These are phyloP conservation scores for Fistulifera pelliculosa DNA, from an alignment of 108 stramenopile genomes.

Conservation along the genomic window DNA sequence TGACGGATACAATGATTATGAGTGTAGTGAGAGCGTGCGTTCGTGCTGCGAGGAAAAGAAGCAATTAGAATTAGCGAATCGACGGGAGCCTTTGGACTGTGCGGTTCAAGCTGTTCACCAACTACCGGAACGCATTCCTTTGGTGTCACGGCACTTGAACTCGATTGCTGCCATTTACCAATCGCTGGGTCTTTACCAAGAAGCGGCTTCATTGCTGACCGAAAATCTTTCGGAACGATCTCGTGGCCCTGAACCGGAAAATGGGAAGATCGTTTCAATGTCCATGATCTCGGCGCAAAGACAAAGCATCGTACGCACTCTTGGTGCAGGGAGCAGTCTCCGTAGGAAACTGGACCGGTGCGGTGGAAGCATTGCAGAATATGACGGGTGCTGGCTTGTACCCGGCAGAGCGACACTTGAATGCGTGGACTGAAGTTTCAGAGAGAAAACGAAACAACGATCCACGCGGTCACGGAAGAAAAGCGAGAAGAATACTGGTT, in stretches of 20 bases:
- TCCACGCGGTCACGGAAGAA: constrained; percentile 52
- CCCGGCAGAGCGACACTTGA: constrained; percentile 59
- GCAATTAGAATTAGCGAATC: constrained; percentile 14
- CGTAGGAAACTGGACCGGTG: constrained; percentile 50
- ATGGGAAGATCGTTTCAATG: constrained; percentile 34
- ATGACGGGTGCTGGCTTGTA: constrained; percentile 70
- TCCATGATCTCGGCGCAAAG: constrained; percentile 51
- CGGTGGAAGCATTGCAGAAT: constrained; percentile 46
- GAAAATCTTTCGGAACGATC: constrained; percentile 42
- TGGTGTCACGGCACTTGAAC: constrained; percentile 51
- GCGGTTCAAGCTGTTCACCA: constrained; percentile 38
- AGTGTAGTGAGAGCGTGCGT: constrained; percentile 47
- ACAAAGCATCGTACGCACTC: constrained; percentile 66
- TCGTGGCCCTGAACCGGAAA: constrained; percentile 37
- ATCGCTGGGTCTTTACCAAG: constrained; percentile 31
- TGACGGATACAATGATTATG: constrained; percentile 69
- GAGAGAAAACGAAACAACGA: constrained; percentile 43
- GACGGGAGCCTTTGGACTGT: constrained; percentile 53
- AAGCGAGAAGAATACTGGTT: constrained; percentile 57
- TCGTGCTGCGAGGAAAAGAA: constrained; percentile 22
- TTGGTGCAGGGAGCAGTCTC: constrained; percentile 60
- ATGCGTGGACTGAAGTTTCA: constrained; percentile 60
- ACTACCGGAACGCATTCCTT: constrained; percentile 12
- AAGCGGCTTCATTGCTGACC: constrained; percentile 38
- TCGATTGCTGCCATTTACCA: constrained; percentile 59